These are phyloP conservation scores for Bipolaris gigantea DNA, from an alignment of 2,329 filamentous ascomycete genomes.

Conservation along the genomic window DNA sequence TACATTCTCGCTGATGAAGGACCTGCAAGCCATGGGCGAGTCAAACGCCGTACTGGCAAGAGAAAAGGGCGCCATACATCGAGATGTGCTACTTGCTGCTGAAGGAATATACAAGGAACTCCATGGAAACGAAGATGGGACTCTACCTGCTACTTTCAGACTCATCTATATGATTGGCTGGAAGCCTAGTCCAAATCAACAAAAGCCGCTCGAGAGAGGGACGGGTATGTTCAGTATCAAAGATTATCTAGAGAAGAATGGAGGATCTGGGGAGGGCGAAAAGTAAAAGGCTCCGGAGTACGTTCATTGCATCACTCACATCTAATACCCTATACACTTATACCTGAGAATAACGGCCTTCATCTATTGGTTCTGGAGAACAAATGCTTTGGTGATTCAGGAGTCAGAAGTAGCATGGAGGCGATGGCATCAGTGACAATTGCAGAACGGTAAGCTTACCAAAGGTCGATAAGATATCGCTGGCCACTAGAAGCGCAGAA, in stretches of 20 bases:
- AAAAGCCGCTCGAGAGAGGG: slow-evolving; percentile 77
- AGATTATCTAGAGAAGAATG: slow-evolving; percentile 66
- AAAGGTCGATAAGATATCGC: too few relatives aligned
- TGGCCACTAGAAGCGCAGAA: too few relatives aligned
- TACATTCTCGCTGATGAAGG: slow-evolving; percentile 86
- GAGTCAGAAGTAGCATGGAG: too few relatives aligned
- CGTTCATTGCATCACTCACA: background rate
- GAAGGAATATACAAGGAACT: slow-evolving; percentile 87
- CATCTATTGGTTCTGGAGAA: background rate
- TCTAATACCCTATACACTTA: background rate
- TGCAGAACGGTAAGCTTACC: background rate
- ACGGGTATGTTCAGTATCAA: slow-evolving; percentile 87
- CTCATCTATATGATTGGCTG: slow-evolving; percentile 99
- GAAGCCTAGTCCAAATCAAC: slow-evolving; percentile 81
- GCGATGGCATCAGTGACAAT: background rate
- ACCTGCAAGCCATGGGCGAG: slow-evolving; percentile 96
- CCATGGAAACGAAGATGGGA: slow-evolving; percentile 72
- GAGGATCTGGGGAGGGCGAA: slow-evolving; percentile 30
- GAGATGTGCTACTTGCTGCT: slow-evolving; percentile 83
- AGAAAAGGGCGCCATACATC: slow-evolving; percentile 72
- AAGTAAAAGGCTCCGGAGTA: slow-evolving; percentile 1
- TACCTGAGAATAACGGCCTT: background rate
- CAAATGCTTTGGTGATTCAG: too few relatives aligned
- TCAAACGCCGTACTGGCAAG: slow-evolving; percentile 85
- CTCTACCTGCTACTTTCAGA: slow-evolving; percentile 82